Percentiles rank a stretch among this genome's conserved stretches.
These are phyloP conservation scores for Solanum boliviense DNA, from an alignment of 257 asterid species.

Conservation along the genomic window DNA sequence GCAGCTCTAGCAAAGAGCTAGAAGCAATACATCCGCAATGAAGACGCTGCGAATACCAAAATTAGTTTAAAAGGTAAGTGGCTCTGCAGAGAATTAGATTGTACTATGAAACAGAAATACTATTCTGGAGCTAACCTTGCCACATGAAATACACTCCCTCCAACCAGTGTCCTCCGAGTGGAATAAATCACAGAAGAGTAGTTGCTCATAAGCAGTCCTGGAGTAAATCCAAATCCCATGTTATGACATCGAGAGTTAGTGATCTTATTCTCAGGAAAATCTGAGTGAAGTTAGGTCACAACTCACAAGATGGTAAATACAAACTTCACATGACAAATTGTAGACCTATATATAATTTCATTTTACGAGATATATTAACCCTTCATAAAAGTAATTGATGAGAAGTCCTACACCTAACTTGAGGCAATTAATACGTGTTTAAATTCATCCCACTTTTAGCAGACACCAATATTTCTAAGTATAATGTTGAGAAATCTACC, in stretches of 20 bases:
- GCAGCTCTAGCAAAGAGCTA: constrained; percentile 55
- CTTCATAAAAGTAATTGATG: background rate
- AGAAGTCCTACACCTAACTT: background rate
- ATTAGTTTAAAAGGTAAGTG: background rate
- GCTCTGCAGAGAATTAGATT: background rate
- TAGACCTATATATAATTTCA: background rate
- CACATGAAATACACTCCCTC: constrained; percentile 86
- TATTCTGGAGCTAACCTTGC: constrained; percentile 47
- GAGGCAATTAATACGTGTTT: background rate
- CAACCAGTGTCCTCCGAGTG: constrained; percentile 84
- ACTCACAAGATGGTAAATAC: background rate
- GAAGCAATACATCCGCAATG: constrained; percentile 98
- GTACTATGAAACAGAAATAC: background rate
- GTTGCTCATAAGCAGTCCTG: constrained; percentile 75
- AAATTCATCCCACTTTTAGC: background rate
- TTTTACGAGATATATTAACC: background rate
- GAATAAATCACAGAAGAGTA: constrained; percentile 73
- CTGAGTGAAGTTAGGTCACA: background rate
- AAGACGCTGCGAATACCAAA: constrained; percentile 53
- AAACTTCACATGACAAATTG: background rate
- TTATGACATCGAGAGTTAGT: background rate
- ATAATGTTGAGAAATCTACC: background rate
- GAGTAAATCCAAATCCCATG: constrained; percentile 4
- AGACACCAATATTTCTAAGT: background rate
- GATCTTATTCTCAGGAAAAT: background rate